Percentiles rank a stretch among this genome's conserved stretches.
Conservation (phyloP, 2,329 filamentous ascomycete species). For the Hysterium pulicare region DNA sequence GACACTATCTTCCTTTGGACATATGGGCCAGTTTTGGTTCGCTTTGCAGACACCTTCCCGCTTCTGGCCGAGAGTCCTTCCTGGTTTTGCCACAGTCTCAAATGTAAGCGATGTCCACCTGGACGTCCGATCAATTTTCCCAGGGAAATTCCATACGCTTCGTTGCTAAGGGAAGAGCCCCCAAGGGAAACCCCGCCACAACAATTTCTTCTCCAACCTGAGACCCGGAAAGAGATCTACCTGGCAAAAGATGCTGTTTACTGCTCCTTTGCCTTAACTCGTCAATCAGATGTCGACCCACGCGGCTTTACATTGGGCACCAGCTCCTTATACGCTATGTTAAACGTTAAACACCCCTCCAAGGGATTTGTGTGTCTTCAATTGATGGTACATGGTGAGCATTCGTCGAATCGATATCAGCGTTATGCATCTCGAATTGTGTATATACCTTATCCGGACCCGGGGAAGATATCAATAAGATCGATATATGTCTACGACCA, state of each 20-base stretch:
- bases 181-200: neutral
- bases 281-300: too few relatives aligned
- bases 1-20: neutral
- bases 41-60: neutral
- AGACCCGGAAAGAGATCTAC: neutral
- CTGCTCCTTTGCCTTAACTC: neutral
- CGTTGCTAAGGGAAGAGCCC: neutral
- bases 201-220: neutral
- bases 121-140: neutral
- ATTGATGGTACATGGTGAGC: too few relatives aligned
- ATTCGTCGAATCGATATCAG: too few relatives aligned
- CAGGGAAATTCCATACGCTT: neutral
- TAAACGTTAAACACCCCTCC: too few relatives aligned
- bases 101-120: neutral
- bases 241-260: neutral
- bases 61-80: neutral
- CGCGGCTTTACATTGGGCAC: too few relatives aligned
- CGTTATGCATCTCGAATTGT: too few relatives aligned
- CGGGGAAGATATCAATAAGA: too few relatives aligned
- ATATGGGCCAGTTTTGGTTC: too few relatives aligned
- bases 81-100: neutral
- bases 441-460: too few relatives aligned
- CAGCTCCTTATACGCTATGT: too few relatives aligned
- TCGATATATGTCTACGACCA: too few relatives aligned
- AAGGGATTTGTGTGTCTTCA: too few relatives aligned